Percentiles rank a stretch among this genome's conserved stretches.
phyloP scores from a whole-genome alignment of 148 eudicot species.

The Camellia lanceoleosa region DNA sequence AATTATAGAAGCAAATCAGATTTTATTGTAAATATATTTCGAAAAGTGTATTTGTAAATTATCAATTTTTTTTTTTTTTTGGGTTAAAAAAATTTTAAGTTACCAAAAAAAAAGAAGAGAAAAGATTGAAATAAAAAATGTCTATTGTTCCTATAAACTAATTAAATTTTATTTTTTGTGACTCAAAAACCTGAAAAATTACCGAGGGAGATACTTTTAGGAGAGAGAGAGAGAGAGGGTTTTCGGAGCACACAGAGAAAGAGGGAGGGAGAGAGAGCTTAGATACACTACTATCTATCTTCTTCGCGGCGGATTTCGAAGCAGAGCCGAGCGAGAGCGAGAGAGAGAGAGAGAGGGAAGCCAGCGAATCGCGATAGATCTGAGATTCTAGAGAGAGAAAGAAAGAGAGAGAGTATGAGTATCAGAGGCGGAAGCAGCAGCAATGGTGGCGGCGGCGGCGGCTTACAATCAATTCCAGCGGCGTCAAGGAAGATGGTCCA shows the following conservation, averaged over 20 bases:
- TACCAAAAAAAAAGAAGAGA: too few relatives aligned
- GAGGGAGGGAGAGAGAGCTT: not conserved
- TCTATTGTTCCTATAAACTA: too few relatives aligned
- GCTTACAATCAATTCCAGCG: slow-evolving; percentile 48
- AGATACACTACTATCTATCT: not conserved
- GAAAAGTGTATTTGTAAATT: too few relatives aligned
- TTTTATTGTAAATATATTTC: too few relatives aligned
- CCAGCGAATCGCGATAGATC: not conserved
- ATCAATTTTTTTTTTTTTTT: too few relatives aligned
- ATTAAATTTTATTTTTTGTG: too few relatives aligned
- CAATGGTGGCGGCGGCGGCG: slow-evolving; percentile 34
- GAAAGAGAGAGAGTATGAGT: slow-evolving; percentile 26
- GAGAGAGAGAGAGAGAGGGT: slow-evolving; percentile 1
- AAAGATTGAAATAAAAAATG: too few relatives aligned
- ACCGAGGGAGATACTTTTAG: too few relatives aligned
- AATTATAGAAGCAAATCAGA: too few relatives aligned
- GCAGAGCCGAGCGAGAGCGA: slow-evolving; percentile 9
- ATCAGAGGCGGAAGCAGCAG: slow-evolving; percentile 20
- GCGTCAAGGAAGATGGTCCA: slow-evolving; percentile 67
- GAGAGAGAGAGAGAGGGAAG: not conserved
- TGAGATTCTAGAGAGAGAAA: slow-evolving; percentile 8
- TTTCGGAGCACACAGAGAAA: slow-evolving; percentile 4
- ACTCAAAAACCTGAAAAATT: too few relatives aligned
- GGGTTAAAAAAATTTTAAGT: too few relatives aligned
- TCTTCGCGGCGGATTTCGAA: slow-evolving; percentile 11